Conservation (phyloP, 139 green algal genomes). For the Tetraselmis striata region DNA sequence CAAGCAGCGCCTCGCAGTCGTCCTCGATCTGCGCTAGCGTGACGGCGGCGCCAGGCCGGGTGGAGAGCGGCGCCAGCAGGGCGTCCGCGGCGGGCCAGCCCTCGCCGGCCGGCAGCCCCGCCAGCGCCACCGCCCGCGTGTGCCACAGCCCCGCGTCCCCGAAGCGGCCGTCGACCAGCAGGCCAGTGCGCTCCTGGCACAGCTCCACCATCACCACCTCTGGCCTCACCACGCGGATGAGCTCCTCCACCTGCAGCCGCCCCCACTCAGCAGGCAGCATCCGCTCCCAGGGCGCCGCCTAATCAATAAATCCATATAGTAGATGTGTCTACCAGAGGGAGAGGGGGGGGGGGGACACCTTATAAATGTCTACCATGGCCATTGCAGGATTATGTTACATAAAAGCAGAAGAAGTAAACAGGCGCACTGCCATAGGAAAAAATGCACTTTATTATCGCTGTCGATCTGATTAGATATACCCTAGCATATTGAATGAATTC, state of each 20-base stretch:
- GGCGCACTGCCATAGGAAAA: no score
- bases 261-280: no score
- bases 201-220: slow-evolving; percentile 46
- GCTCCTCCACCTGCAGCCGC: slow-evolving; percentile 10
- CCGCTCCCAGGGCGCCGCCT: no score
- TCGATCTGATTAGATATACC: no score
- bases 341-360: no score
- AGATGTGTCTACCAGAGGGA: no score
- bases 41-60: not conserved
- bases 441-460: no score
- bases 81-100: not conserved
- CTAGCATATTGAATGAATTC: no score
- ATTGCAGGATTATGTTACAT: no score
- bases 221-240: slow-evolving; percentile 40
- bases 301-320: no score
- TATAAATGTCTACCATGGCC: no score
- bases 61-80: not conserved
- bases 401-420: no score
- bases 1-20: not conserved
- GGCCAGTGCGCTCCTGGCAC: slow-evolving; percentile 21
- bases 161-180: slow-evolving; percentile 4
- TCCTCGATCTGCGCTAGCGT: not conserved
- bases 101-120: not conserved
- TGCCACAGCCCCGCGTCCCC: slow-evolving; percentile 5
- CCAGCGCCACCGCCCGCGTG: not conserved